Percentiles rank a stretch among this genome's conserved stretches.
phyloP scores from a whole-genome alignment of 2,329 filamentous ascomycete species.

The Scorias spongiosa region DNA sequence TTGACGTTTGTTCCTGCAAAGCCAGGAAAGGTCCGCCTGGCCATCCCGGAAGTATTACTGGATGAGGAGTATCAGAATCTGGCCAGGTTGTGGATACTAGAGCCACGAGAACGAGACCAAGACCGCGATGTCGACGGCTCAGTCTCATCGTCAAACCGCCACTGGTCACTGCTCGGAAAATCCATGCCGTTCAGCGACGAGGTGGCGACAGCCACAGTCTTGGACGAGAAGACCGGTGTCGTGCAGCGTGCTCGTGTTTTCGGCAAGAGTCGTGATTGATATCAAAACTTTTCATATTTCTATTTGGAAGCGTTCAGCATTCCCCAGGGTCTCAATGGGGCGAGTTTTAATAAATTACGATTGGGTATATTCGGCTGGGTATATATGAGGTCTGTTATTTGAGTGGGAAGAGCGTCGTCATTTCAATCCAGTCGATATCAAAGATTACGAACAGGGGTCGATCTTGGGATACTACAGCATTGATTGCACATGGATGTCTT shows the following conservation, averaged over 20 bases:
- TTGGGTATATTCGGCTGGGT: too few relatives aligned
- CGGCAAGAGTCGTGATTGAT: background rate
- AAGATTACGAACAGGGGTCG: too few relatives aligned
- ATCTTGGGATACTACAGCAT: too few relatives aligned
- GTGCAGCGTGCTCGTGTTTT: background rate
- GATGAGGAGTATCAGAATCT: slow-evolving; percentile 19
- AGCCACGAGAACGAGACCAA: slow-evolving; percentile 8
- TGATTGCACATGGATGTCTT: too few relatives aligned
- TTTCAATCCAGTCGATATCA: too few relatives aligned
- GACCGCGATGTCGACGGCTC: slow-evolving; percentile 8
- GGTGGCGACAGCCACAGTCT: slow-evolving; percentile 6
- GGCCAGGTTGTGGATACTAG: slow-evolving; percentile 23
- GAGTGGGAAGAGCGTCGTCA: too few relatives aligned
- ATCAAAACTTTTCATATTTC: too few relatives aligned
- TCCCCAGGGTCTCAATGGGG: too few relatives aligned
- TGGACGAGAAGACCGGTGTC: background rate
- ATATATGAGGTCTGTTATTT: too few relatives aligned
- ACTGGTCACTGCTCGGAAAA: slow-evolving; percentile 27
- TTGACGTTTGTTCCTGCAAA: slow-evolving; percentile 16
- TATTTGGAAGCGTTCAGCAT: too few relatives aligned
- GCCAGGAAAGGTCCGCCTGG: slow-evolving; percentile 9
- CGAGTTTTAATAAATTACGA: too few relatives aligned
- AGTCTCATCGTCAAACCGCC: slow-evolving; percentile 9
- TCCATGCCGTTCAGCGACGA: slow-evolving; percentile 26
- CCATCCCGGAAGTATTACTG: slow-evolving; percentile 15